Base-by-base conservation (phyloP, 129 eudicot genomes). In the Solidago caesia region DNA sequence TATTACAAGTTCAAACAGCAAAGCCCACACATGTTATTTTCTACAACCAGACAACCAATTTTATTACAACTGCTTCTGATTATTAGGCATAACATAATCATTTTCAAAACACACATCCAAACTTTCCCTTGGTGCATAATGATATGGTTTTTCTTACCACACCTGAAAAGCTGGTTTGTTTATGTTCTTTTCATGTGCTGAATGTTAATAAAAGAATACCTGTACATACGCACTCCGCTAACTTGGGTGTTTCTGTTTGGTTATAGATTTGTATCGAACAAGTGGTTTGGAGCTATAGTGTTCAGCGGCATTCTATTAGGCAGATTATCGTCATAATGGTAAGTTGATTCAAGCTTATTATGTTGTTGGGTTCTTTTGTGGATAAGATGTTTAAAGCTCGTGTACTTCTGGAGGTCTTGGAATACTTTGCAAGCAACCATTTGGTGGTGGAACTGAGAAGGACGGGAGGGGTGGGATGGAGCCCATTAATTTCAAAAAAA, bases 241-340 rank as follows among this genome's bases (percentile, higher is more conserved):
- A 65, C 47, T 44, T 68, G 39, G 64, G 13, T 74, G 81, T 63
- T 79, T 63, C 26, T 61, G 27, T 71, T 80, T 76, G 44, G 43
- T 61, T 52, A 47, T 84, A 92, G 98, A 79, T 92, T 92, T 75
- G 87, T 87, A 29, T 92, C 98, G 48, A 92, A 91, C 73, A 91
- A 87, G 81, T 89, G 97, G 97, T 91, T 91, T 80, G 97, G 97
- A 39, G 96, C 89, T 52, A 56, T 89, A 49, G 78, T 89, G 74
- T 92, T 88, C 75, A 66, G 90, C 63, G 98, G 96, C 72, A 88
- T 88, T 79, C 77, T 92, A 52, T 77, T 83, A 59, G 98, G 98
- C 79, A 84, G 84, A 82, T 82, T 92, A 72, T 58, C 84, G 41
- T 77, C 88, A 16, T 85, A 79, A 78, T 53, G 75, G 80, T 68